Percentiles rank a stretch among this genome's conserved stretches.
phyloP scores from a whole-genome alignment of 306 rosid species.

The Corylus heterophylla region DNA sequence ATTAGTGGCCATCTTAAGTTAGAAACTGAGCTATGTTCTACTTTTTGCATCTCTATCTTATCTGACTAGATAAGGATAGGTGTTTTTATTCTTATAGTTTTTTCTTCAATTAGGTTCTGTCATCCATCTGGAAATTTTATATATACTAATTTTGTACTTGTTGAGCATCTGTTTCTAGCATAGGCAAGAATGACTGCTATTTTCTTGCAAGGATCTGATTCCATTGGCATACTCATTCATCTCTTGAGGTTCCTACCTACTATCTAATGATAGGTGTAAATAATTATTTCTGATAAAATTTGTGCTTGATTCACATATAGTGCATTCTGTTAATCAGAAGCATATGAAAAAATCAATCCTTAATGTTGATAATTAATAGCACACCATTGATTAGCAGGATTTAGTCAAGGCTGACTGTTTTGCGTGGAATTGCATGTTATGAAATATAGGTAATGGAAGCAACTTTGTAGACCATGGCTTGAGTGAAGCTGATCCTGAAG shows the following conservation, averaged over 20 bases:
- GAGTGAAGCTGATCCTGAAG: conserved; percentile 88
- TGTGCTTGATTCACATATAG: background rate
- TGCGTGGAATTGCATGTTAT: conserved; percentile 20
- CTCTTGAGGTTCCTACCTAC: background rate
- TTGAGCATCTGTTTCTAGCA: background rate
- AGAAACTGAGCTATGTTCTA: background rate
- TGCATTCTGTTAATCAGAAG: background rate
- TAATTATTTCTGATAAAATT: background rate
- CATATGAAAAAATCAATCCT: background rate
- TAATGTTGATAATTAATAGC: background rate
- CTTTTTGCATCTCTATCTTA: background rate
- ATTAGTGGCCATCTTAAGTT: too few species aligned
- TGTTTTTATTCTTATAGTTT: too few species aligned
- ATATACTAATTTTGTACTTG: too few species aligned
- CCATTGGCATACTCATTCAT: background rate
- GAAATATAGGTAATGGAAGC: conserved; percentile 48
- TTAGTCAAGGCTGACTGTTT: conserved; percentile 12
- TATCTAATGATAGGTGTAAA: background rate
- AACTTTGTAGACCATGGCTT: conserved; percentile 63
- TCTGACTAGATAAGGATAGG: background rate
- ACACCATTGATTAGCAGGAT: conserved; percentile 8
- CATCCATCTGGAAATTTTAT: too few species aligned
- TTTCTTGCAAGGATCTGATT: background rate
- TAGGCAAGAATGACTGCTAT: background rate
- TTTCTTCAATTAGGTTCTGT: too few species aligned